Percentiles rank a stretch among this genome's conserved stretches.
These are phyloP conservation scores for Dryadomyces quercus-mongolicae DNA, from an alignment of 2,329 filamentous ascomycete genomes.

Conservation along the genomic window DNA sequence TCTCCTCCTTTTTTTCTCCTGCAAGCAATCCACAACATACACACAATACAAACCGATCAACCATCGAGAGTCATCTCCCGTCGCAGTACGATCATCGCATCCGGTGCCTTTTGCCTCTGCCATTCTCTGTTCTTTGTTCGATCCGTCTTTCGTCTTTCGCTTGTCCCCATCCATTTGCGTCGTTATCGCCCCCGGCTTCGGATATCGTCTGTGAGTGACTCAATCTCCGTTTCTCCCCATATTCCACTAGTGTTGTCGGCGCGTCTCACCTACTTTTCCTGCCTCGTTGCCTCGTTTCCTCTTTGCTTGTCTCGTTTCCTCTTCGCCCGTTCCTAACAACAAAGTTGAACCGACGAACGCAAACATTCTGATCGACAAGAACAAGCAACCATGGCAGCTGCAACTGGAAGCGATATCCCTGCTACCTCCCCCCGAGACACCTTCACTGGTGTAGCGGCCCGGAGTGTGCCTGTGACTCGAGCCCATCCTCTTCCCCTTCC, in stretches of 20 bases:
- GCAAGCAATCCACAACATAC: conserved; percentile 38
- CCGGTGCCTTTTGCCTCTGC: conserved; percentile 32
- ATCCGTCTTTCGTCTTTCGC: conserved; percentile 12
- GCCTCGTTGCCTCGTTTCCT: not conserved
- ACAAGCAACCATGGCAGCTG: conserved; percentile 35
- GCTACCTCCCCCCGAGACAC: conserved; percentile 54
- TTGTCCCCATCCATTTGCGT: conserved; percentile 4
- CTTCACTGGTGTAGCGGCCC: conserved; percentile 61
- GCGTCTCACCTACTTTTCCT: not conserved
- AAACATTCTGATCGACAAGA: not conserved
- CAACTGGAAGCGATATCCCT: conserved; percentile 52
- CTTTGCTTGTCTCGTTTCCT: not conserved
- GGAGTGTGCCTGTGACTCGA: conserved; percentile 51
- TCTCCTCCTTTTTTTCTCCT: conserved; percentile 21
- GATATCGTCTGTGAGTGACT: conserved; percentile 23
- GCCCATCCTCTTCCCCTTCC: conserved; percentile 63
- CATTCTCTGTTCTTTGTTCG: conserved; percentile 16
- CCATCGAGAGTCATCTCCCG: conserved; percentile 42
- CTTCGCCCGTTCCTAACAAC: not conserved
- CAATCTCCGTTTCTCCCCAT: no score
- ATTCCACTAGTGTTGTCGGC: not conserved
- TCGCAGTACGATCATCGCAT: conserved; percentile 49
- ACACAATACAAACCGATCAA: conserved; percentile 24
- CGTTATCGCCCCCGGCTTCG: conserved; percentile 16
- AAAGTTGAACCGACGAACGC: not conserved